These are phyloP conservation scores for Abrus pulchellus DNA, from an alignment of 306 rosid species.

Conservation along the genomic window DNA sequence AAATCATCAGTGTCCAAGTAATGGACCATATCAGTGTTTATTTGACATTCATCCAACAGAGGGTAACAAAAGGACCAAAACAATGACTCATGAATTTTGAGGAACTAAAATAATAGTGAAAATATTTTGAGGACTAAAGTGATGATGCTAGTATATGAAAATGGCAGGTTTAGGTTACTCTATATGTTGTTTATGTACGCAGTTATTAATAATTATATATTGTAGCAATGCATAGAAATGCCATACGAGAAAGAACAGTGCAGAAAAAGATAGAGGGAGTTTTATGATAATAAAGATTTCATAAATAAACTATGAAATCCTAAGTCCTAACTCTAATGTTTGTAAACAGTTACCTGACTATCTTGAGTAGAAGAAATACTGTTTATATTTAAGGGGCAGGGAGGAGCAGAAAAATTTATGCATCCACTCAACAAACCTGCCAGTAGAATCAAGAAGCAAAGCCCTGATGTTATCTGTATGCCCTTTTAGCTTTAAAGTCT, in stretches of 20 bases:
- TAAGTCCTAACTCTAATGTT: conserved; percentile 18
- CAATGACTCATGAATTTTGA: conserved; percentile 6
- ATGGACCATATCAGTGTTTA: not conserved
- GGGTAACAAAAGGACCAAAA: conserved; percentile 20
- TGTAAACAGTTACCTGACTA: conserved; percentile 13
- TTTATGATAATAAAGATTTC: not conserved
- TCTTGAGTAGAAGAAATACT: conserved; percentile 32
- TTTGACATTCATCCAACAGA: not conserved
- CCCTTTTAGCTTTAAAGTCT: conserved; percentile 92
- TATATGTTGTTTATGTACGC: conserved; percentile 4
- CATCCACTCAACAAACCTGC: conserved; percentile 72
- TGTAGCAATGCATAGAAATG: conserved; percentile 22
- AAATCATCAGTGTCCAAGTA: not conserved
- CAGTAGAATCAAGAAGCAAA: conserved; percentile 86
- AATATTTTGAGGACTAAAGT: not conserved
- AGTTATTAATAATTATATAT: not conserved
- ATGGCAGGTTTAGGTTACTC: not conserved
- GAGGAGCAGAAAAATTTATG: conserved; percentile 10
- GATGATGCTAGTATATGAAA: conserved; percentile 1
- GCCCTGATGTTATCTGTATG: conserved; percentile 96
- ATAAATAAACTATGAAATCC: not conserved
- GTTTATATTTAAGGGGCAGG: not conserved
- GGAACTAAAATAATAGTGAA: not conserved
- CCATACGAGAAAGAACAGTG: not conserved
- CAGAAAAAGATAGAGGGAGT: not conserved